Conservation (phyloP, 352 stramenopile genomes). For the Globisporangium abappressorium region DNA sequence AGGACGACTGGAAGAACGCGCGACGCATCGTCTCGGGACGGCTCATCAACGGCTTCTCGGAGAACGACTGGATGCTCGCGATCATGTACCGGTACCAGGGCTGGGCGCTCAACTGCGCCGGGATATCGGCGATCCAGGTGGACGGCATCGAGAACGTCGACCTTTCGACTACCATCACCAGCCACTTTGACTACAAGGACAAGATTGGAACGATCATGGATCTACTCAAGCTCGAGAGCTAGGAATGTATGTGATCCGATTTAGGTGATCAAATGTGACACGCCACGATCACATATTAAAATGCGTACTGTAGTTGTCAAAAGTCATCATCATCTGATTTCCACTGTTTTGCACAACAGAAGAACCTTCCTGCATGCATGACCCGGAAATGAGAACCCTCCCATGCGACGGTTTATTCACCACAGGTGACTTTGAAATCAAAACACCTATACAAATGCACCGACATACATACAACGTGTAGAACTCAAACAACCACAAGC, state of each 20-base stretch:
- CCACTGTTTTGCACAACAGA: too few relatives aligned
- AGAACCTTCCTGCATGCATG: too few relatives aligned
- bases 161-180: constrained; percentile 70
- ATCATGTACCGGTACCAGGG: constrained; percentile 90
- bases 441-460: too few relatives aligned
- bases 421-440: too few relatives aligned
- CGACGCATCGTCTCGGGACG: constrained; percentile 75
- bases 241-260: background rate
- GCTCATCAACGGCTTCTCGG: constrained; percentile 89
- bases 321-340: constrained; percentile 1
- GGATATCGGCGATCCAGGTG: constrained; percentile 63
- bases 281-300: background rate
- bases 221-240: constrained; percentile 54
- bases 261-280: background rate
- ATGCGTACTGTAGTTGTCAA: background rate
- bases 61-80: constrained; percentile 89
- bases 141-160: constrained; percentile 80
- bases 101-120: constrained; percentile 75
- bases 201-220: constrained; percentile 83
- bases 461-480: too few relatives aligned
- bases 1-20: constrained; percentile 66
- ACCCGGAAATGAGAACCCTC: too few relatives aligned
- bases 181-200: constrained; percentile 88
- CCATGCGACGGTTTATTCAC: too few relatives aligned
- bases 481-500: too few relatives aligned